Conservation (phyloP, 164 flowering plant genomes). For the Vitis amurensis region DNA sequence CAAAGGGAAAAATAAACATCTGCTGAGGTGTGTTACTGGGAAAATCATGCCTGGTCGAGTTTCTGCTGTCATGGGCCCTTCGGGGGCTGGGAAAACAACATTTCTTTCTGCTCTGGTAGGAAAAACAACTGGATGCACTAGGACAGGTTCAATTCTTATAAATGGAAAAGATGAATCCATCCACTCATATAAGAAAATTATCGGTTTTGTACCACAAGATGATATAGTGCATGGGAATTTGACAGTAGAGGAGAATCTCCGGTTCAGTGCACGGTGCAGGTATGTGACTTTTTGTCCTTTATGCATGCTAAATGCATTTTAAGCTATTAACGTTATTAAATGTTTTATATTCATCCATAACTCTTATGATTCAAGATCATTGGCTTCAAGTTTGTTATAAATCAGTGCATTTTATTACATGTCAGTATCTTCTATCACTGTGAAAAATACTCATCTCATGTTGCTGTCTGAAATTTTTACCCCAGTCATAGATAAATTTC, state of each 20-base stretch:
- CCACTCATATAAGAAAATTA: slow-evolving; percentile 81
- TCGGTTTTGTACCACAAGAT: slow-evolving; percentile 98
- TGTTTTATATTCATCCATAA: no score
- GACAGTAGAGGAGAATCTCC: slow-evolving; percentile 95
- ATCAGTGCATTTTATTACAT: background rate
- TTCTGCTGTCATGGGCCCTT: slow-evolving; percentile 99
- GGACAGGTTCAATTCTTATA: slow-evolving; percentile 69
- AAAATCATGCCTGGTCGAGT: slow-evolving; percentile 87
- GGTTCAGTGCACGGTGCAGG: slow-evolving; percentile 97
- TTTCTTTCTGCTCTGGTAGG: slow-evolving; percentile 95
- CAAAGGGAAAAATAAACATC: slow-evolving; percentile 72
- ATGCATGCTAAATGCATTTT: background rate
- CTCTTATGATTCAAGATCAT: no score
- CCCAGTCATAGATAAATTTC: no score
- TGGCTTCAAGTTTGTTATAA: no score
- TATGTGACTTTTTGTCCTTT: slow-evolving; percentile 20
- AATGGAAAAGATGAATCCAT: slow-evolving; percentile 81
- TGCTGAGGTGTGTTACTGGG: slow-evolving; percentile 87
- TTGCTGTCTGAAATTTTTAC: no score
- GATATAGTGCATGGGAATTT: slow-evolving; percentile 97
- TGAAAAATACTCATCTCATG: no score
- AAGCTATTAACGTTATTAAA: background rate
- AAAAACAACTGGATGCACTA: slow-evolving; percentile 72
- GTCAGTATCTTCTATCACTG: no score
- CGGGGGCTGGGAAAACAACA: slow-evolving; percentile 99